Conservation (phyloP, 495 filamentous ascomycete species). For the Pyrenopolyporus hunteri region DNA sequence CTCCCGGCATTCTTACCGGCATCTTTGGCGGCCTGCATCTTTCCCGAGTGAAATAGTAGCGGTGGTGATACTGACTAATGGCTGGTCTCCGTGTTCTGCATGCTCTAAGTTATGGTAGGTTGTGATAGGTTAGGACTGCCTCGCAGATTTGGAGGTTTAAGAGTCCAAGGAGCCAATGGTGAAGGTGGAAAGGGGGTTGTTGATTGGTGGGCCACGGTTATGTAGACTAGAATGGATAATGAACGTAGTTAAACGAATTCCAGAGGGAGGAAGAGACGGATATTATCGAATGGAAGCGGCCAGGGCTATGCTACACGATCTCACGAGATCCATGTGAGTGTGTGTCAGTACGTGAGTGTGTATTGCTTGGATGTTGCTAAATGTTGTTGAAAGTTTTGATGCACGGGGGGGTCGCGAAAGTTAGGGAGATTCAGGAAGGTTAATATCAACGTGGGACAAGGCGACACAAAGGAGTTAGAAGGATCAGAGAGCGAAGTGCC, state of each 20-base stretch:
- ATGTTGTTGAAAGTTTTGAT: slow-evolving; percentile 10
- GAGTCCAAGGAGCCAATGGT: slow-evolving; percentile 1
- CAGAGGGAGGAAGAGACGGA: not conserved
- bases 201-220: slow-evolving; percentile 1
- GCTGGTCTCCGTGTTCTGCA: slow-evolving; percentile 12
- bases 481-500: slow-evolving; percentile 19
- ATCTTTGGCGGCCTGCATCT: slow-evolving; percentile 40
- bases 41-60: slow-evolving; percentile 16
- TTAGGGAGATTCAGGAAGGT: slow-evolving; percentile 25
- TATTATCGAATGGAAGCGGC: slow-evolving; percentile 1
- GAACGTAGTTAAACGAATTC: not conserved
- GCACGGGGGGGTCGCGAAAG: slow-evolving; percentile 17
- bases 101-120: slow-evolving; percentile 4
- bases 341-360: not conserved
- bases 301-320: not conserved
- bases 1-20: slow-evolving; percentile 25
- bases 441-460: slow-evolving; percentile 34
- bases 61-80: slow-evolving; percentile 11
- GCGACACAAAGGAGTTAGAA: slow-evolving; percentile 22
- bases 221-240: not conserved
- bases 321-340: too few species aligned
- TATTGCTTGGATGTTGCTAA: slow-evolving; percentile 9
- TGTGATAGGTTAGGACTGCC: too few species aligned
- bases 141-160: slow-evolving; percentile 6
- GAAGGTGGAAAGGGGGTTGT: slow-evolving; percentile 24